Evolutionary conservation across 2,329 filamentous ascomycete species (phyloP).

Genomic region (Trichoderma aggressivum): DNA sequence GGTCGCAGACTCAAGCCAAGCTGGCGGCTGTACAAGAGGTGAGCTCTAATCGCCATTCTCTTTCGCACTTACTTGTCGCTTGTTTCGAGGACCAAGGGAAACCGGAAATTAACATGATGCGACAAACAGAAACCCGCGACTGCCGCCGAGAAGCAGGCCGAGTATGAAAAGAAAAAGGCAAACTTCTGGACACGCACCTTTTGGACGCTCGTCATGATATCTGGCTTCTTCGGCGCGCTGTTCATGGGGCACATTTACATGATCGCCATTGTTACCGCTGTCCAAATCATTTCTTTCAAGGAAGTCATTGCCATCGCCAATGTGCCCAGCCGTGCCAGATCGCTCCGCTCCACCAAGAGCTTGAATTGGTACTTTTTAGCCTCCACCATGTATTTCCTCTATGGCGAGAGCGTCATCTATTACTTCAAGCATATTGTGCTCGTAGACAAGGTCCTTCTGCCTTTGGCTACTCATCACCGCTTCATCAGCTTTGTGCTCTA

Average conservation of each 20-base stretch:
- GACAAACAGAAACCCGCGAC: slow-evolving; percentile 40
- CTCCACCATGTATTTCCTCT: slow-evolving; percentile 99
- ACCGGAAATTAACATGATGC: not conserved
- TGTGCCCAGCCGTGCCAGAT: slow-evolving; percentile 85
- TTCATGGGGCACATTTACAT: slow-evolving; percentile 98
- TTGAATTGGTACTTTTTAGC: slow-evolving; percentile 99
- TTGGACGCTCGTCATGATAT: slow-evolving; percentile 98
- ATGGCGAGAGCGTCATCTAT: slow-evolving; percentile 98
- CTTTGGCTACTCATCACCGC: slow-evolving; percentile 92
- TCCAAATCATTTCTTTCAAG: slow-evolving; percentile 98
- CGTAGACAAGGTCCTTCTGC: slow-evolving; percentile 87
- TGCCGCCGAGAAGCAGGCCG: slow-evolving; percentile 46
- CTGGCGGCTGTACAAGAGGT: slow-evolving; percentile 38
- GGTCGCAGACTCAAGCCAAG: slow-evolving; percentile 27
- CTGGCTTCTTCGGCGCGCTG: slow-evolving; percentile 82
- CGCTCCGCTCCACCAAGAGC: slow-evolving; percentile 89
- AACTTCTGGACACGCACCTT: slow-evolving; percentile 96
- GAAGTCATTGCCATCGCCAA: slow-evolving; percentile 98
- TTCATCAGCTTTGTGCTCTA: slow-evolving; percentile 99
- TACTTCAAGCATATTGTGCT: slow-evolving; percentile 99
- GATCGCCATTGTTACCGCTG: slow-evolving; percentile 83
- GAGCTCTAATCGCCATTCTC: slow-evolving; percentile 14
- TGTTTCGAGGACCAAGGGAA: not conserved
- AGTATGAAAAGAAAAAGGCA: slow-evolving; percentile 98
- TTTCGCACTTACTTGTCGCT: not conserved